Evolutionary conservation across 306 rosid genomes (phyloP), one percentile per base, ranked within the genome.

Genomic region (Comarum palustre): DNA sequence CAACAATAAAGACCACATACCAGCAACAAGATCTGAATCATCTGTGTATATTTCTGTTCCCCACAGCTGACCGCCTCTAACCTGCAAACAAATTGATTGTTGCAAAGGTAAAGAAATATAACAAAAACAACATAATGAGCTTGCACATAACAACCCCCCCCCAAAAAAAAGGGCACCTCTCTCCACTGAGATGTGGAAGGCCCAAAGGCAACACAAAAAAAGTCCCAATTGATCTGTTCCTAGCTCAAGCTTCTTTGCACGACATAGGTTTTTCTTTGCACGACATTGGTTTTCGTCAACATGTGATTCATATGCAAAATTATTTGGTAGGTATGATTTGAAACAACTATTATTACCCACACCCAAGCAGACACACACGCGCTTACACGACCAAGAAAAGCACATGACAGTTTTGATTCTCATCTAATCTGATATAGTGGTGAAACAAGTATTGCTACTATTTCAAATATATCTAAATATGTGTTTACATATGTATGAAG

Each of bases 11-110:
- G 41, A 73, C 66, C 65, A 80, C 84, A 73, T 75, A 93, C 98
- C 98, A 68, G 98, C 98, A 69, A 93, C 97, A 77, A 93, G 97
- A 86, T 93, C 98, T 22, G 97, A 91, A 83, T 93, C 98, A 67
- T 87, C 89, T 16, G 97, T 93, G 82, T 93, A 93, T 63, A 93
- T 88, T 86, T 93, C 98, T 57, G 97, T 93, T 29, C 98, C 98
- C 98, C 98, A 93, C 27, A 93, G 85, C 76, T 91, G 97, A 84
- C 91, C 97, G 78, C 97, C 97, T 81, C 97, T 84, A 73, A 93
- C 98, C 98, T 93, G 88, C 77, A 89, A 54, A 73, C 32, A 75
- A 73, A 72, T 69, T 39, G 69, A 72, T 69, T 39, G 69, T 68
- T 45, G 41, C 52, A 50, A 74, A 74, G 47, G 75, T 72, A 74